Conservation (phyloP, 2,329 filamentous ascomycete species). For the Arthrobotrys pseudoclavata region DNA sequence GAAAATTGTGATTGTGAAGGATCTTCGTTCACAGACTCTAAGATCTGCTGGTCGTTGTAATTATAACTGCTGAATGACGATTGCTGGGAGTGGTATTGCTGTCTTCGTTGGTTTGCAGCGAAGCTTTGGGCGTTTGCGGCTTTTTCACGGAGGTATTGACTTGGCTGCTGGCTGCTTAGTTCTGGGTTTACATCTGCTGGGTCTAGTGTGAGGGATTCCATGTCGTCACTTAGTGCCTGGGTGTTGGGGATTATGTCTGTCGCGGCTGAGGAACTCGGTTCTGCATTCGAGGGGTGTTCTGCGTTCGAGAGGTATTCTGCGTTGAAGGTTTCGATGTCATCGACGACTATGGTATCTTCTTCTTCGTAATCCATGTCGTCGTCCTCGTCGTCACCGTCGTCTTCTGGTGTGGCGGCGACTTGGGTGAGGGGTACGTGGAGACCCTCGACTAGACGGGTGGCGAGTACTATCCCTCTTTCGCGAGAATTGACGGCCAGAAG, state of each 20-base stretch:
- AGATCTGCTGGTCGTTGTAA: slow-evolving; percentile 56
- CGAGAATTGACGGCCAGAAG: slow-evolving; percentile 77
- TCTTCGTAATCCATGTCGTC: slow-evolving; percentile 61
- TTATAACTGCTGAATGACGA: slow-evolving; percentile 59
- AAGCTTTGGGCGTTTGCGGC: slow-evolving; percentile 23
- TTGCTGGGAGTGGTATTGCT: slow-evolving; percentile 63
- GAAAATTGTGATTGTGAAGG: slow-evolving; percentile 81
- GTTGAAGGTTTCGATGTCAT: background rate
- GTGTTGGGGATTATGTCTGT: slow-evolving; percentile 48
- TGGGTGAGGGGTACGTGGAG: slow-evolving; percentile 89
- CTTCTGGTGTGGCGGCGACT: slow-evolving; percentile 63
- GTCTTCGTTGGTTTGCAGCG: slow-evolving; percentile 74
- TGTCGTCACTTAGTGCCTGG: slow-evolving; percentile 52
- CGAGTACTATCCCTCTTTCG: slow-evolving; percentile 77
- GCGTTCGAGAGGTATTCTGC: background rate
- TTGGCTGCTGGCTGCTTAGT: slow-evolving; percentile 75
- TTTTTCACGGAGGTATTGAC: slow-evolving; percentile 78
- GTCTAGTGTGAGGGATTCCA: slow-evolving; percentile 52
- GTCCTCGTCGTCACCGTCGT: slow-evolving; percentile 65
- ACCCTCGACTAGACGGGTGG: slow-evolving; percentile 94
- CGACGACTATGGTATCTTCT: slow-evolving; percentile 5
- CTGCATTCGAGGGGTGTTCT: background rate
- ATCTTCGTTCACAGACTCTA: slow-evolving; percentile 51
- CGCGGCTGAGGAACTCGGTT: slow-evolving; percentile 29
- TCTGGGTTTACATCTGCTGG: slow-evolving; percentile 53